Percentiles rank a stretch among this genome's conserved stretches.
phyloP scores from a whole-genome alignment of 2,329 filamentous ascomycete genomes.

The Penicillium hesseltinei region DNA sequence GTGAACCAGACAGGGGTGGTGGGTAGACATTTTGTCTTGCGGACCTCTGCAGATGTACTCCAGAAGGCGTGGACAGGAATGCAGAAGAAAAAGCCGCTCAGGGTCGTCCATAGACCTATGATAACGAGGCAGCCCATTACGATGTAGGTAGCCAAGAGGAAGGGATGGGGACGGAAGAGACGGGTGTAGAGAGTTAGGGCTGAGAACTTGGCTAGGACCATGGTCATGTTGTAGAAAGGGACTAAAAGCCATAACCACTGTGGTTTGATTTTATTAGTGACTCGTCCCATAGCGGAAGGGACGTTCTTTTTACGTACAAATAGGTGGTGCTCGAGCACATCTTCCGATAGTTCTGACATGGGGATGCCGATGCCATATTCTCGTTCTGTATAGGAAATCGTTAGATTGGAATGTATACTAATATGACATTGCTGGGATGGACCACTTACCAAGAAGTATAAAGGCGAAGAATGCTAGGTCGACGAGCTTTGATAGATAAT shows the following conservation, averaged over 20 bases:
- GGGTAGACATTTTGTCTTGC: constrained; percentile 20
- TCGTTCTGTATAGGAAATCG: constrained; percentile 13
- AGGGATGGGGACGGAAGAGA: constrained; percentile 28
- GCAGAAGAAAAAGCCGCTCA: constrained; percentile 30
- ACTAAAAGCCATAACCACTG: constrained; percentile 34
- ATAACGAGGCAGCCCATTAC: constrained; percentile 22
- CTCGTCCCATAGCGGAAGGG: background rate
- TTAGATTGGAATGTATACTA: background rate
- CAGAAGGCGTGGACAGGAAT: constrained; percentile 28
- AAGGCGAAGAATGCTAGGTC: constrained; percentile 11
- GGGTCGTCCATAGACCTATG: constrained; percentile 29
- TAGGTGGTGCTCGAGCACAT: constrained; percentile 17
- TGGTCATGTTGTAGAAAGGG: constrained; percentile 36
- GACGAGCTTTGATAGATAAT: constrained; percentile 2
- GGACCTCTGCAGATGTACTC: background rate
- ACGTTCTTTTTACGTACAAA: constrained; percentile 17
- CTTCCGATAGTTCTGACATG: background rate
- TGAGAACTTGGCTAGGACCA: constrained; percentile 35
- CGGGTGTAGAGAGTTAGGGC: constrained; percentile 32
- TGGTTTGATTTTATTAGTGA: background rate
- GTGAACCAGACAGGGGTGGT: constrained; percentile 25
- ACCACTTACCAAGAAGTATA: constrained; percentile 14
- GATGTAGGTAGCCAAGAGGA: constrained; percentile 19
- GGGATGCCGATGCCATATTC: constrained; percentile 24
- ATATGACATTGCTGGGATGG: background rate